Evolutionary conservation across 2,329 filamentous ascomycete species (phyloP), one percentile per base, ranked within the genome.

Genomic region (Nigrospora sphaerica): DNA sequence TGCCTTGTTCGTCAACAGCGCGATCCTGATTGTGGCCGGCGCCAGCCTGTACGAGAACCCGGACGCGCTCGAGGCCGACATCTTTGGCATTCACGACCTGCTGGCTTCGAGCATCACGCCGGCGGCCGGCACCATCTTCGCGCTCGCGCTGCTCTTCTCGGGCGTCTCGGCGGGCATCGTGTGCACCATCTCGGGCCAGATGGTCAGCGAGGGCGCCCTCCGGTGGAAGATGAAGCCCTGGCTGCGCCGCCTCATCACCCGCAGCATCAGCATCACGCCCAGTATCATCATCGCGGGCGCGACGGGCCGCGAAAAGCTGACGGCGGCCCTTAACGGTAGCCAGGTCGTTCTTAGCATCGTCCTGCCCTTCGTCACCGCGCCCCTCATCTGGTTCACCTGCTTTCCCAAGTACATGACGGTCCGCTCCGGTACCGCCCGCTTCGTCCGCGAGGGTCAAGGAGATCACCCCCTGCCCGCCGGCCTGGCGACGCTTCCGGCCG

Each of bases 131-230:
- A 87, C 86, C 3, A 72, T 95, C n/a, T 95, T 95, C 52, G 88
- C 88, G 0, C 71, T 95, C 3, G 88, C 89, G 0, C 70, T 95
- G 1, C 75, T 95, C 0, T 77, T 95, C 1, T 91, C 85, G 0
- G 89, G 89, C 10, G 77, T 88, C 12, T 88, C 83, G 0, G 89
- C 89, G 0, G 89, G 89, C 6, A 88, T 95, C 33, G 85, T 95
- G 3, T 95, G 89, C 68, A 95, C 90, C 1, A 93, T 95, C 54
- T 80, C 89, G 0, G 89, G 89, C 0, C 89, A 95, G 63, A 93
- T 95, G 83, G 85, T 95, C 18, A 84, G 81, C 51, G 89, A 95
- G 62, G 89, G 89, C 7, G 87, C 89, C 50, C 64, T 95, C 39
- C 80, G 81, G 40, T 90, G 88, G 86, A 80, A 68, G 6, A 65